Conservation (phyloP, 1,284 basidiomycete genomes). For the Peniophora sp. region DNA sequence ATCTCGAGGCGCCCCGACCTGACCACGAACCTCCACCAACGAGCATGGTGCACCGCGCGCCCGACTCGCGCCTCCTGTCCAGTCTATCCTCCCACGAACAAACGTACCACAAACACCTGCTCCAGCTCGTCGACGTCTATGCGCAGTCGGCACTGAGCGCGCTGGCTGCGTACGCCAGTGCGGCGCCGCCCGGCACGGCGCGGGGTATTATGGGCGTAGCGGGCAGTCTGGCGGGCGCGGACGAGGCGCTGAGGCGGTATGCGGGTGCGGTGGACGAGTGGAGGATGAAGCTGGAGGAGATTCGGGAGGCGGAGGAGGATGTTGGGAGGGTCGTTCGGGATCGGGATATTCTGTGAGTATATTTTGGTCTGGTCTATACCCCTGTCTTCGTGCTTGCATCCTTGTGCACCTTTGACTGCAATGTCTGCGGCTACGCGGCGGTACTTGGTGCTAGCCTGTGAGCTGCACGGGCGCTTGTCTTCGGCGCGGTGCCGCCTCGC, state of each 20-base stretch:
- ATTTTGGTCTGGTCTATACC: background rate
- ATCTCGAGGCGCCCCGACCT: background rate
- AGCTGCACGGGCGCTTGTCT: no score
- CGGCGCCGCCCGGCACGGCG: conserved; percentile 49
- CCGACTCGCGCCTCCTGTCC: conserved; percentile 61
- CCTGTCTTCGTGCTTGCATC: background rate
- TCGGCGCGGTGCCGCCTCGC: no score
- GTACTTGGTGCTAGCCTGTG: no score
- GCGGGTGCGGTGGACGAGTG: conserved; percentile 53
- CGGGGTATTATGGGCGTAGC: conserved; percentile 52
- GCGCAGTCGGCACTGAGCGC: conserved; percentile 57
- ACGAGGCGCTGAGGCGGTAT: conserved; percentile 61
- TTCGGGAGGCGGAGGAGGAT: conserved; percentile 55
- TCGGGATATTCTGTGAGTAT: conserved; percentile 67
- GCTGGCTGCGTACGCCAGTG: conserved; percentile 65
- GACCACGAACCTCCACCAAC: background rate
- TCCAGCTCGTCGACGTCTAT: conserved; percentile 39
- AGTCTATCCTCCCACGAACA: conserved; percentile 65
- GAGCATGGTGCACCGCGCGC: conserved; percentile 63
- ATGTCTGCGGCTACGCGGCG: no score
- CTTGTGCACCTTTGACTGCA: no score
- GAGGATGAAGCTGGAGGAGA: conserved; percentile 48
- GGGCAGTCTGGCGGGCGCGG: conserved; percentile 49
- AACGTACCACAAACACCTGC: conserved; percentile 57
- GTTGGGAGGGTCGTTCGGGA: conserved; percentile 61